Conservation (phyloP, 1,284 basidiomycete species). For the Porodaedalea pini region DNA sequence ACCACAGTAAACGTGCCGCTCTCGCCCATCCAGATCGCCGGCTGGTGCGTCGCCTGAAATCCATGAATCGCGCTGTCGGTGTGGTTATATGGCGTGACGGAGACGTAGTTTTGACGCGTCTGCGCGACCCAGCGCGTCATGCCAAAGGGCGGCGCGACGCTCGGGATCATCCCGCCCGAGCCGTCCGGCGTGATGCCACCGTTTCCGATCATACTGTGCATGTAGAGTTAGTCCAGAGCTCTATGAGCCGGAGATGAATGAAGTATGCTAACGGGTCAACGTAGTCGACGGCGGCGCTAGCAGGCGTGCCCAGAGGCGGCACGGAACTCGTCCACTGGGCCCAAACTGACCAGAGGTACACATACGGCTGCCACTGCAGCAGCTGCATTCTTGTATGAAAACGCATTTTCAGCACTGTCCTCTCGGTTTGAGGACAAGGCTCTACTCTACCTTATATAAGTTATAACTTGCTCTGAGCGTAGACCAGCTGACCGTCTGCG, state of each 20-base stretch:
- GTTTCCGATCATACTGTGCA: constrained; percentile 51
- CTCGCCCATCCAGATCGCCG: constrained; percentile 91
- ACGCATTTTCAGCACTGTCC: constrained; percentile 3
- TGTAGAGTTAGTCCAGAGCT: neutral
- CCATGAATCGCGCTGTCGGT: constrained; percentile 64
- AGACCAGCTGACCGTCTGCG: neutral
- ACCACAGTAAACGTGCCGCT: constrained; percentile 64
- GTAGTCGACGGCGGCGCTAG: constrained; percentile 45
- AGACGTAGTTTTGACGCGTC: constrained; percentile 70
- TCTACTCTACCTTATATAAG: neutral
- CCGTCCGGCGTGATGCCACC: constrained; percentile 67
- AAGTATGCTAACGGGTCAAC: constrained; percentile 47
- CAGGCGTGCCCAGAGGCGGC: constrained; percentile 29
- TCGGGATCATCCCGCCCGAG: constrained; percentile 68
- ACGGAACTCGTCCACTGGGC: constrained; percentile 6
- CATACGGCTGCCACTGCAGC: constrained; percentile 19
- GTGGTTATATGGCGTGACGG: constrained; percentile 74
- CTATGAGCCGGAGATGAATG: neutral
- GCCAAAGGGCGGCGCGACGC: constrained; percentile 73
- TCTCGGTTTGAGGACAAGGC: too few relatives aligned
- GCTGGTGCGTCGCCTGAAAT: constrained; percentile 78
- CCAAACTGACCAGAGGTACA: constrained; percentile 16
- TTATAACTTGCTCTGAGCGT: neutral
- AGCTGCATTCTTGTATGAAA: constrained; percentile 16
- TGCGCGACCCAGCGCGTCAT: constrained; percentile 82